Evolutionary conservation across 2,329 filamentous ascomycete genomes (phyloP).

Genomic region (Atkinsonella texensis): DNA sequence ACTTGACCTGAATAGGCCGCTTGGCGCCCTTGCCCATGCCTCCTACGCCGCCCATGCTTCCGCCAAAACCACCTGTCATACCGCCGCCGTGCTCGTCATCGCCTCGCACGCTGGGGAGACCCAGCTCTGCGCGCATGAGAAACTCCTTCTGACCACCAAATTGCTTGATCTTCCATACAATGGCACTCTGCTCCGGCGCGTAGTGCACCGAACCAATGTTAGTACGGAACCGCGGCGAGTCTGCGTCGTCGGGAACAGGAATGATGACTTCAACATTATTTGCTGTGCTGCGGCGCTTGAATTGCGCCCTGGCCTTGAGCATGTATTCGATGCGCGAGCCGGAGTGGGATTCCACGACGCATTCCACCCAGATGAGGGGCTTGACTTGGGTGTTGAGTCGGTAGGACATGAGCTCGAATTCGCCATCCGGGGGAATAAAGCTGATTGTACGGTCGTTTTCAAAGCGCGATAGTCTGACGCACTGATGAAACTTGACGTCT

Average conservation of each 20-base stretch:
- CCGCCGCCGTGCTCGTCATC: slow-evolving; percentile 93
- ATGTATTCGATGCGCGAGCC: slow-evolving; percentile 97
- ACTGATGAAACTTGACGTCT: slow-evolving; percentile 99
- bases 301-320: slow-evolving; percentile 95
- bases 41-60: slow-evolving; percentile 88
- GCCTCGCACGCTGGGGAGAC: slow-evolving; percentile 83
- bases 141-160: slow-evolving; percentile 99
- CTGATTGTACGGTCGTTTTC: slow-evolving; percentile 98
- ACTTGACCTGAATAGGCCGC: slow-evolving; percentile 96
- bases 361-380: slow-evolving; percentile 97
- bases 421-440: slow-evolving; percentile 95
- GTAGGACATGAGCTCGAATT: slow-evolving; percentile 99
- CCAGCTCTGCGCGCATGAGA: slow-evolving; percentile 93
- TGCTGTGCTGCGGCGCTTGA: slow-evolving; percentile 92
- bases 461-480: slow-evolving; percentile 86
- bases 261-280: slow-evolving; percentile 99
- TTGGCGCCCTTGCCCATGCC: slow-evolving; percentile 71
- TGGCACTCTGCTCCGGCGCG: slow-evolving; percentile 90
- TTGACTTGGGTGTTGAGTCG: slow-evolving; percentile 98
- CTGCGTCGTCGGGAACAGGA: slow-evolving; percentile 92
- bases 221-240: slow-evolving; percentile 89
- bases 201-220: slow-evolving; percentile 98
- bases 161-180: slow-evolving; percentile 99
- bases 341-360: slow-evolving; percentile 90
- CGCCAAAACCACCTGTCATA: slow-evolving; percentile 95